A percentile compares a stretch with the other conserved stretches of the same genome.
Evolutionary conservation across 495 filamentous ascomycete genomes (phyloP).

Genomic region (Wilcoxina mikolae): DNA sequence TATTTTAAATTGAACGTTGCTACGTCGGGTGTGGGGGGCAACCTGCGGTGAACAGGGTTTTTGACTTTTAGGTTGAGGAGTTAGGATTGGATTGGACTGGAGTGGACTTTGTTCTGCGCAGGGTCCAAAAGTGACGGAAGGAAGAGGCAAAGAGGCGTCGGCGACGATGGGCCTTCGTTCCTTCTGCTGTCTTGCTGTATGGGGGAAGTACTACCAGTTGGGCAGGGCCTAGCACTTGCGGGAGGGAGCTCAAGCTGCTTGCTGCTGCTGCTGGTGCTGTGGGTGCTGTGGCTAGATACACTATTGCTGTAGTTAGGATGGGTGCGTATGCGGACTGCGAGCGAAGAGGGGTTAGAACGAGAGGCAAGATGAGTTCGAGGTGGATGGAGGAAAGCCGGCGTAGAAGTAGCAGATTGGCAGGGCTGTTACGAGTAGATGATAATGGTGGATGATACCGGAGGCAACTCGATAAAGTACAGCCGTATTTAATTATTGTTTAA

Average conservation of each 20-base stretch:
- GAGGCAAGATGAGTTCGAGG: too few relatives aligned
- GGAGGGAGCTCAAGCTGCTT: not conserved
- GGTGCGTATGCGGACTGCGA: too few relatives aligned
- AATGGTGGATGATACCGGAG: too few relatives aligned
- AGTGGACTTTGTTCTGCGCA: not conserved
- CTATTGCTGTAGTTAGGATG: too few relatives aligned
- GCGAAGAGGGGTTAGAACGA: too few relatives aligned
- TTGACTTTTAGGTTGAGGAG: too few relatives aligned
- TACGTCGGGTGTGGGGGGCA: not conserved
- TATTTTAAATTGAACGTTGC: too few relatives aligned
- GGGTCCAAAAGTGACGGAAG: not conserved
- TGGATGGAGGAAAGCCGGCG: too few relatives aligned
- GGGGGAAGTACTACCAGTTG: not conserved
- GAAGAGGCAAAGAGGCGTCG: not conserved
- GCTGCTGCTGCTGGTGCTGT: not conserved
- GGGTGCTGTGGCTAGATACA: not conserved
- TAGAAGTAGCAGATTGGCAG: too few relatives aligned
- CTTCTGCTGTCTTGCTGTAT: not conserved
- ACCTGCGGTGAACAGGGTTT: not conserved
- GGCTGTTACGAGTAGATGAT: too few relatives aligned
- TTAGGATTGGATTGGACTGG: not conserved
- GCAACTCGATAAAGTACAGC: too few relatives aligned
- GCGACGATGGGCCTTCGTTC: not conserved
- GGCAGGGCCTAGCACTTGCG: not conserved
- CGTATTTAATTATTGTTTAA: too few relatives aligned